Base-by-base conservation (phyloP, 768 basidiomycete species). In the Fistulinella prunicolor region DNA sequence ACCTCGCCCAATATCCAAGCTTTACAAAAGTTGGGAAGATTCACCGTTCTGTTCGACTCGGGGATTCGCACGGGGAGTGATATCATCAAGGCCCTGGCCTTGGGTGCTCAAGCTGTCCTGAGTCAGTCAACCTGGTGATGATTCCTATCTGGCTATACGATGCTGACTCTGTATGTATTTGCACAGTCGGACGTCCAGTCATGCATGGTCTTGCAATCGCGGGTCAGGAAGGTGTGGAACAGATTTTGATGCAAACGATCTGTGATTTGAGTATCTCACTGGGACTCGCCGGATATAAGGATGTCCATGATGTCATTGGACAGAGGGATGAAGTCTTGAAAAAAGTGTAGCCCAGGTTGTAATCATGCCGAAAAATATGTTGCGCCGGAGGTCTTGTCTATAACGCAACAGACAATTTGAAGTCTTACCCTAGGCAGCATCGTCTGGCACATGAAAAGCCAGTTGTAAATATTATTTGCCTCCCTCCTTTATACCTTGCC, bases 51-150 rank as follows among this genome's bases (percentile, higher is more conserved):
- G 2, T 90, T 66, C 38, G 65, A 66, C 38, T 91, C 83, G 42
- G 90, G 92, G 7, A 84, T 94, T 49, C 80, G 92, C 37, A 87
- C 84, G 0, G 92, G 89, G 10, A 79, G 81, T 37, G 93, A 95
- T 53, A 79, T 93, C 38, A 74, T 91, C 66, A 89, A 89, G 65
- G 92, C 93, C 0, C 67, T 94, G 23, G 90, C 90, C 1, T 73
- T 94, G 0, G 91, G 93, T 35, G 92, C 93, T 8, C 85, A 94
- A 56, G 89, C 73, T 8, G 82, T 94, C 16, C 64, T 93, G 17
- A 72, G 82, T 89, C 55, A 56, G 86, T n/a, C n/a, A n/a, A n/a
- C 23, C 7, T 20, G 20, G 22, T 40, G 3, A 28, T 32, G 7
- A 2, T 40, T 19, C 26, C 21, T 23, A 8, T n/a, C n/a, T 36